Evolutionary conservation across 1,284 basidiomycete genomes (phyloP).

Genomic region (Trametes pubescens): DNA sequence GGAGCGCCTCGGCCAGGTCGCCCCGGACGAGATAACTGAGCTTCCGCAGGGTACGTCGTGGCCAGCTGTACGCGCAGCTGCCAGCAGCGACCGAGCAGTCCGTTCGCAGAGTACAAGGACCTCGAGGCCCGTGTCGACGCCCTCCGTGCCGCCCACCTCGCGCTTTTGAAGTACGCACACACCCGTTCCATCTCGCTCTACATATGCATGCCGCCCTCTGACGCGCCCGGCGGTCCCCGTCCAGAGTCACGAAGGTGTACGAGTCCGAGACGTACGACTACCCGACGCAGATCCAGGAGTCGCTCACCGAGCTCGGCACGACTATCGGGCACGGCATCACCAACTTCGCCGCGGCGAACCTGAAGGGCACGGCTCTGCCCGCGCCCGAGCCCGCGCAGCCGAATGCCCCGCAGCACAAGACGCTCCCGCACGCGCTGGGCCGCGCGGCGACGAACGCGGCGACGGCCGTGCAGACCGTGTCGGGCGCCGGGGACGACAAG

Average conservation of each 20-base stretch:
- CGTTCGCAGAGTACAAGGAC: slow-evolving; percentile 88
- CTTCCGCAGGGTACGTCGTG: slow-evolving; percentile 77
- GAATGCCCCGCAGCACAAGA: slow-evolving; percentile 81
- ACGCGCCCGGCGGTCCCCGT: slow-evolving; percentile 9
- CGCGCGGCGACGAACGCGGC: slow-evolving; percentile 83
- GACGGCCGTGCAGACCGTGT: slow-evolving; percentile 54
- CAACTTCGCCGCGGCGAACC: slow-evolving; percentile 87
- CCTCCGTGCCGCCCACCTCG: slow-evolving; percentile 81
- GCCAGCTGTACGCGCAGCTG: neutral
- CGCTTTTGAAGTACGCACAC: slow-evolving; percentile 76
- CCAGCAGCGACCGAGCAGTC: neutral
- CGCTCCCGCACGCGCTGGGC: slow-evolving; percentile 92
- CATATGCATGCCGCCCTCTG: slow-evolving; percentile 6
- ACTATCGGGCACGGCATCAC: slow-evolving; percentile 83
- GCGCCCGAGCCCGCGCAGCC: slow-evolving; percentile 71
- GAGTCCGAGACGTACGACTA: slow-evolving; percentile 92
- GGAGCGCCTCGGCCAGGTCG: slow-evolving; percentile 90
- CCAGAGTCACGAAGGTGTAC: slow-evolving; percentile 86
- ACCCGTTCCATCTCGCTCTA: neutral
- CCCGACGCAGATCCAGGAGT: slow-evolving; percentile 80
- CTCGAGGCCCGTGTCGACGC: slow-evolving; percentile 96
- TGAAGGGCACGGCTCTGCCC: slow-evolving; percentile 91
- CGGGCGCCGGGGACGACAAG: slow-evolving; percentile 64
- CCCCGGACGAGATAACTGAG: slow-evolving; percentile 95
- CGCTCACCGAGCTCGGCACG: slow-evolving; percentile 73